These are phyloP conservation scores for Fusarium foetens DNA, from an alignment of 2,329 filamentous ascomycete species.

Conservation along the genomic window DNA sequence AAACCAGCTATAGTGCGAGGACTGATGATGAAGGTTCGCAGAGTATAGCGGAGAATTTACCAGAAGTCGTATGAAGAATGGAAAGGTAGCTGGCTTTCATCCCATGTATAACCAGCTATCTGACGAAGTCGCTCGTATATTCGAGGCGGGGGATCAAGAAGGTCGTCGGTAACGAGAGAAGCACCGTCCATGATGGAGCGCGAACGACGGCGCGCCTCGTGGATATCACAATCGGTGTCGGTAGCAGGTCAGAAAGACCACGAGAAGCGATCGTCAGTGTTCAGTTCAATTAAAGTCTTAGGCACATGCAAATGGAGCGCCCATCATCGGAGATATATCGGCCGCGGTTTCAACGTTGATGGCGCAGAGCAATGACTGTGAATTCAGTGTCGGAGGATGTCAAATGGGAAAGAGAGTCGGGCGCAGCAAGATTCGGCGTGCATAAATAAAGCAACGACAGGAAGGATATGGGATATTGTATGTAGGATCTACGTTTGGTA, in stretches of 20 bases:
- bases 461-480: slow-evolving; percentile 21
- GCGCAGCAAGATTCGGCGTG: slow-evolving; percentile 15
- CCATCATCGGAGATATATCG: slow-evolving; percentile 47
- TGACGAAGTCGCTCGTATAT: slow-evolving; percentile 79
- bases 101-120: slow-evolving; percentile 80
- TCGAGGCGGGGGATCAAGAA: slow-evolving; percentile 71
- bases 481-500: slow-evolving; percentile 32
- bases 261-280: slow-evolving; percentile 42
- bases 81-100: slow-evolving; percentile 68
- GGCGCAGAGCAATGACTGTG: slow-evolving; percentile 1
- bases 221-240: slow-evolving; percentile 33
- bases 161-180: slow-evolving; percentile 61
- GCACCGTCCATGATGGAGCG: slow-evolving; percentile 62
- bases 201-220: slow-evolving; percentile 38
- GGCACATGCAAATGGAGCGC: slow-evolving; percentile 44
- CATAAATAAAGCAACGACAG: background rate
- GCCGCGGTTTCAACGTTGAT: slow-evolving; percentile 20
- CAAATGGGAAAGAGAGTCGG: slow-evolving; percentile 9
- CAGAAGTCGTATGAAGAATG: slow-evolving; percentile 89
- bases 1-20: background rate
- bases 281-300: slow-evolving; percentile 41
- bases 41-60: slow-evolving; percentile 54
- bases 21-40: background rate
- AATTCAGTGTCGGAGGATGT: slow-evolving; percentile 1
- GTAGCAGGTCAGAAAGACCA: slow-evolving; percentile 32